Evolutionary conservation across 768 basidiomycete genomes (phyloP).

Genomic region (Coprinopsis sp.): DNA sequence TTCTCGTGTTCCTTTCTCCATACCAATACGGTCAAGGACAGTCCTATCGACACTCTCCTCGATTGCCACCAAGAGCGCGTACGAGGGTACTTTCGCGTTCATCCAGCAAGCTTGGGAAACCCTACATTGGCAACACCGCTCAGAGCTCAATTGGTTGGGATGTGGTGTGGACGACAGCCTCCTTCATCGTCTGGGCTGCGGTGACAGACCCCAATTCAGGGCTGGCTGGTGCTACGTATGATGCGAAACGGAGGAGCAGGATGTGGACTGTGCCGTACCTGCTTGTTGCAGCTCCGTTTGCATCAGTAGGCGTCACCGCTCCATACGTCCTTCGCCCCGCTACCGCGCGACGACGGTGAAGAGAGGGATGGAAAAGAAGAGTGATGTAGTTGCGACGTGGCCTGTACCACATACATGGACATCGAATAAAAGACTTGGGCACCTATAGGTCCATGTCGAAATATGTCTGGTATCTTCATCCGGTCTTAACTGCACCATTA

Average conservation of each 20-base stretch:
- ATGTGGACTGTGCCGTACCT: constrained; percentile 15
- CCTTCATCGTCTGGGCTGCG: constrained; percentile 35
- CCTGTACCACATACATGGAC: too few relatives aligned
- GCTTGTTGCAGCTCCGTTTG: constrained; percentile 21
- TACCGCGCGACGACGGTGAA: background rate
- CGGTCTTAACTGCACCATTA: too few relatives aligned
- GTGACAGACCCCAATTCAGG: background rate
- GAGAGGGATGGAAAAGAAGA: background rate
- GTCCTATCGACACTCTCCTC: constrained; percentile 20
- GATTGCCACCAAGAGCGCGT: constrained; percentile 12
- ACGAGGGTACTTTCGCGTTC: constrained; percentile 17
- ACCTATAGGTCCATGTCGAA: too few relatives aligned
- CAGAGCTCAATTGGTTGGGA: constrained; percentile 65
- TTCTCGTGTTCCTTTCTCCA: constrained; percentile 28
- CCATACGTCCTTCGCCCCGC: constrained; percentile 15
- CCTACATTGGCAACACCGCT: constrained; percentile 51
- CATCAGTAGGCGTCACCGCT: constrained; percentile 23
- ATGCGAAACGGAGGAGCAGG: background rate
- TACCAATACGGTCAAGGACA: constrained; percentile 32
- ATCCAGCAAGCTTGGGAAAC: constrained; percentile 28
- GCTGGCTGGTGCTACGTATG: background rate
- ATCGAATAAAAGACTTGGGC: too few relatives aligned
- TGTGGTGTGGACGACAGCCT: constrained; percentile 50
- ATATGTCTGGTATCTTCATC: too few relatives aligned
- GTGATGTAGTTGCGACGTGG: background rate